Evolutionary conservation across 2,329 filamentous ascomycete species (phyloP).

Genomic region (Fusarium mundagurra): DNA sequence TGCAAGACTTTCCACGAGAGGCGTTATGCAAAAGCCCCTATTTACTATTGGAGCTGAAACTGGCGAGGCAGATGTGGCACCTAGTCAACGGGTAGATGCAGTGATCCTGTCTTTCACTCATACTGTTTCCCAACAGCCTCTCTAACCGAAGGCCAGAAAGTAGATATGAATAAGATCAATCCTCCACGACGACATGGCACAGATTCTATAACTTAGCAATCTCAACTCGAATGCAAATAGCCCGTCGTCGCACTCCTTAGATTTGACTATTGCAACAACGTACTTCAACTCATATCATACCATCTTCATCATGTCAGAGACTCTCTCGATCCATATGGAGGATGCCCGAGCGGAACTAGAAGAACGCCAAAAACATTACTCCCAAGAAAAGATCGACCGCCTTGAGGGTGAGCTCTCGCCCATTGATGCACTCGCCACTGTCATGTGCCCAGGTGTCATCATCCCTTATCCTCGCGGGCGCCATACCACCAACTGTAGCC

Average conservation of each 20-base stretch:
- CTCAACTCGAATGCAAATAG: neutral
- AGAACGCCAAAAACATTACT: neutral
- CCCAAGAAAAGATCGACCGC: neutral
- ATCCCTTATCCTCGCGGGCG: neutral
- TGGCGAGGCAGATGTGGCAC: neutral
- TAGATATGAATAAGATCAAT: neutral
- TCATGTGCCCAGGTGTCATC: neutral
- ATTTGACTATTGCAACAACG: neutral
- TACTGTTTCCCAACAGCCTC: neutral
- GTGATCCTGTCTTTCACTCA: neutral
- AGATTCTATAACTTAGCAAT: neutral
- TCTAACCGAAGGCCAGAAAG: neutral
- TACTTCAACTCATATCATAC: neutral
- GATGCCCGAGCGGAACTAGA: neutral
- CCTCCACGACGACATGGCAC: neutral
- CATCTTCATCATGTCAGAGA: neutral
- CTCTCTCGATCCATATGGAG: neutral
- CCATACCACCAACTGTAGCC: too few species aligned
- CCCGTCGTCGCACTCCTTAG: neutral
- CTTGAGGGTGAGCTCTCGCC: neutral
- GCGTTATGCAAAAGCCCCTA: neutral
- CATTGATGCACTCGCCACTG: neutral
- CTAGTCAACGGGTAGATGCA: neutral
- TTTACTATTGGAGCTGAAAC: neutral
- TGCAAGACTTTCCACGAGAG: neutral